phyloP scores from a whole-genome alignment of 306 rosid genomes.

The Urtica urens region DNA sequence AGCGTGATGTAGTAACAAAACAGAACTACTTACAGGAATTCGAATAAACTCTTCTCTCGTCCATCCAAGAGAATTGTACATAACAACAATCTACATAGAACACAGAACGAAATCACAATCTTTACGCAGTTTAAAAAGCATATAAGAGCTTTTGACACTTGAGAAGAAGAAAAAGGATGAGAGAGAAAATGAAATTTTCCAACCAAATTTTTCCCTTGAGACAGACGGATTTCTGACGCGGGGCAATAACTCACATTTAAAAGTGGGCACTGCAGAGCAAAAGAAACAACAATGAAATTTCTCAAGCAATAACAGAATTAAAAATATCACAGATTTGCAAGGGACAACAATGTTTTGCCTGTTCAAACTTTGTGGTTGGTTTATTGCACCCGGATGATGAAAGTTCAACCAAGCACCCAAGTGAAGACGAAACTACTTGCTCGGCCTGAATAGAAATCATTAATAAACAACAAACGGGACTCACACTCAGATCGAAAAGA shows the following conservation, averaged over 20 bases:
- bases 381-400: conserved; percentile 25
- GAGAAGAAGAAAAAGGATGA: not conserved
- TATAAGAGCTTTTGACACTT: not conserved
- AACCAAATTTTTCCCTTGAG: conserved; percentile 42
- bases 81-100: conserved; percentile 26
- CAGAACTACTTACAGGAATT: conserved; percentile 35
- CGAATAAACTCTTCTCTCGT: conserved; percentile 31
- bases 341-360: conserved; percentile 22
- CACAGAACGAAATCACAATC: conserved; percentile 12
- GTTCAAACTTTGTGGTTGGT: conserved; percentile 31
- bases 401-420: conserved; percentile 28
- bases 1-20: too few relatives aligned
- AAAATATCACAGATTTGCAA: conserved; percentile 1
- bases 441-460: conserved; percentile 32
- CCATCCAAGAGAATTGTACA: conserved; percentile 54
- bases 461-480: conserved; percentile 7
- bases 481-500: conserved; percentile 1
- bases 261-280: conserved; percentile 36
- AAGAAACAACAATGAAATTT: not conserved
- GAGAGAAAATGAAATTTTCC: conserved; percentile 1
- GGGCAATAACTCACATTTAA: conserved; percentile 47
- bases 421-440: conserved; percentile 35
- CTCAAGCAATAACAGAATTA: conserved; percentile 1
- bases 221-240: conserved; percentile 38
- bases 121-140: conserved; percentile 8